Percentiles rank a stretch among this genome's conserved stretches.
These are phyloP conservation scores for Asterophora parasitica DNA, from an alignment of 768 basidiomycete species.

Conservation along the genomic window DNA sequence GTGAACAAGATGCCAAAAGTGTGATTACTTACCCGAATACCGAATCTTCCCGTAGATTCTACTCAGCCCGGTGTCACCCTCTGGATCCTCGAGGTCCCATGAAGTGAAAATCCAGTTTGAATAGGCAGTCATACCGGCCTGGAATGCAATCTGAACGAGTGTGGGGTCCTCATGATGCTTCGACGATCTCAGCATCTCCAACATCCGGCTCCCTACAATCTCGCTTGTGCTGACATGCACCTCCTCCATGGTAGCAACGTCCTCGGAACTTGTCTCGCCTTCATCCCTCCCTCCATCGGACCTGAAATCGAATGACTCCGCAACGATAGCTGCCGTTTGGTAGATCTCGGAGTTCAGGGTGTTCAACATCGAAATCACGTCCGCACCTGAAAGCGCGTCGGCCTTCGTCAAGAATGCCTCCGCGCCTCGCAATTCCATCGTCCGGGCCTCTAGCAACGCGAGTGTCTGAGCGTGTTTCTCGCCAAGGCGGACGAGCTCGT, in stretches of 20 bases:
- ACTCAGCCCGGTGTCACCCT: constrained; percentile 39
- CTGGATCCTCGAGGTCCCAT: constrained; percentile 48
- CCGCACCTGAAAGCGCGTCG: constrained; percentile 38
- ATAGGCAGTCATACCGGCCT: constrained; percentile 41
- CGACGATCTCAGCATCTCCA: constrained; percentile 31
- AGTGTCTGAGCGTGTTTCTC: constrained; percentile 14
- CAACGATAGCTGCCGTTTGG: constrained; percentile 43
- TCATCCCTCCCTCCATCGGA: neutral
- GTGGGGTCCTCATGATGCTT: constrained; percentile 38
- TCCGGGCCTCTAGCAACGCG: constrained; percentile 16
- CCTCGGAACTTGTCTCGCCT: constrained; percentile 4
- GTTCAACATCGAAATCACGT: constrained; percentile 39
- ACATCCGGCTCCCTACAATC: constrained; percentile 29
- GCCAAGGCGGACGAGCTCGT: constrained; percentile 4
- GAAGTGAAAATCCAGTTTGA: constrained; percentile 46
- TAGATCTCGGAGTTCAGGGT: constrained; percentile 44
- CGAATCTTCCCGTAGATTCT: constrained; percentile 30
- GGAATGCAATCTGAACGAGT: constrained; percentile 40
- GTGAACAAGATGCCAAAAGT: neutral
- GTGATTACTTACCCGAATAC: constrained; percentile 26
- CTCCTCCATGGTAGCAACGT: constrained; percentile 19
- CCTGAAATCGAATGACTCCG: constrained; percentile 34
- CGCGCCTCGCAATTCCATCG: constrained; percentile 36
- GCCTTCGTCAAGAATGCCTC: constrained; percentile 41
- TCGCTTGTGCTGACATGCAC: constrained; percentile 24